Conservation (phyloP, 2,329 filamentous ascomycete species). For the Zymoseptoria tritici region DNA sequence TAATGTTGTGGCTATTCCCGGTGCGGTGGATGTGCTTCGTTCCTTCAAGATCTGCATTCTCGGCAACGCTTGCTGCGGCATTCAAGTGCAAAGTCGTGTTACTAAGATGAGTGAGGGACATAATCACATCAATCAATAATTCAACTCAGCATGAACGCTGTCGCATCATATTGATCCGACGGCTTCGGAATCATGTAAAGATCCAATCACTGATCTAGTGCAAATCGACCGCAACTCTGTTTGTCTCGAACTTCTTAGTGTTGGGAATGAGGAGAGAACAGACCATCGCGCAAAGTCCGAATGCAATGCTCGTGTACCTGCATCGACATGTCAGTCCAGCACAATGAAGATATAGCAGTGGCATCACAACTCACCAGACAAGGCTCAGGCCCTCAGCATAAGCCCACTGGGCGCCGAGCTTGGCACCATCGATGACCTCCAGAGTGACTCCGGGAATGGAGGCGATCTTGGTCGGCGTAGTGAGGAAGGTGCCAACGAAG, state of each 20-base stretch:
- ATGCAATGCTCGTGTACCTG: slow-evolving; percentile 20
- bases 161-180: background rate
- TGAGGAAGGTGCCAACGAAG: slow-evolving; percentile 18
- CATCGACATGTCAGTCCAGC: background rate
- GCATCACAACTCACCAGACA: slow-evolving; percentile 12
- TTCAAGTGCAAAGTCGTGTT: background rate
- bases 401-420: slow-evolving; percentile 16
- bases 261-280: slow-evolving; percentile 17
- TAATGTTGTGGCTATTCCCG: background rate
- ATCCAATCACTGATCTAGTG: background rate
- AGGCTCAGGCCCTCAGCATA: slow-evolving; percentile 17
- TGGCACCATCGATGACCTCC: slow-evolving; percentile 10
- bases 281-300: slow-evolving; percentile 17
- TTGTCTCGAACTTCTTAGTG: slow-evolving; percentile 19
- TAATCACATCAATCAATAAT: background rate
- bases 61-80: too few relatives aligned
- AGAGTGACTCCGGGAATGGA: slow-evolving; percentile 17
- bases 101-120: background rate
- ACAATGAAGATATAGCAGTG: background rate
- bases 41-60: background rate
- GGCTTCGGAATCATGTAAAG: background rate
- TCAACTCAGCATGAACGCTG: background rate
- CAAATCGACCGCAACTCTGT: slow-evolving; percentile 20
- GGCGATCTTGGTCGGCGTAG: slow-evolving; percentile 7
- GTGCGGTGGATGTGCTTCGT: background rate